Evolutionary conservation across 2,329 filamentous ascomycete genomes (phyloP), one percentile per base, ranked within the genome.

Genomic region (Cladophialophora immunda): DNA sequence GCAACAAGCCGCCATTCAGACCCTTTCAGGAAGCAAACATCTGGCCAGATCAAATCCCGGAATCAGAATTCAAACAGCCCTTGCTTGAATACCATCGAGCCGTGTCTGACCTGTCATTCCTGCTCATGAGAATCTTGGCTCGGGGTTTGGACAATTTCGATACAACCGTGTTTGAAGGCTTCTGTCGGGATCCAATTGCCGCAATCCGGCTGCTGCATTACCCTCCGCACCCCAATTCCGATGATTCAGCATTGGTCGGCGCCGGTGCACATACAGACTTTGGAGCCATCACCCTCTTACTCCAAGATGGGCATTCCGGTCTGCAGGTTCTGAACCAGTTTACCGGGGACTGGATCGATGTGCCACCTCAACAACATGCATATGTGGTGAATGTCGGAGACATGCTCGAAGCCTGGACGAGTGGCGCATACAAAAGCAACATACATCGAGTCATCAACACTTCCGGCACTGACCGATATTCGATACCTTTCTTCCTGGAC

Each of bases 401-500:
- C 34, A 68, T 71, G 67, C 54, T 71, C 29, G 41, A 69, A 7
- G 55, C 41, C 17, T 71, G 84, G 83, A 87, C 85, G 15, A 82
- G 83, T 61, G 81, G 82, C 17, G 75, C 78, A 56, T 88, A 86
- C 76, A 83, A 81, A 72, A 84, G 81, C 71, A 86, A 81, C 57
- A 74, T 85, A 3, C 86, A 88, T 72, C 78, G 85, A 7, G 86
- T 88, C 29, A 82, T 87, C 69, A 87, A 87, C 76, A 78, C 79
- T 52, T 82, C 80, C 2, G 78, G 78, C 1, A 77, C 76, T 9
- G 82, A 86, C 72, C 79, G 86, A 41, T 88, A 86, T 72, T 85
- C 82, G 6, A 78, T 87, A n/a, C 84, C 85, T 0, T 83, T 87
- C 59, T 87, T 87, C 74, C 83, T 86, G 63, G 83, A 84, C 62